phyloP scores from a whole-genome alignment of 306 rosid genomes.

The Quercus parvula region DNA sequence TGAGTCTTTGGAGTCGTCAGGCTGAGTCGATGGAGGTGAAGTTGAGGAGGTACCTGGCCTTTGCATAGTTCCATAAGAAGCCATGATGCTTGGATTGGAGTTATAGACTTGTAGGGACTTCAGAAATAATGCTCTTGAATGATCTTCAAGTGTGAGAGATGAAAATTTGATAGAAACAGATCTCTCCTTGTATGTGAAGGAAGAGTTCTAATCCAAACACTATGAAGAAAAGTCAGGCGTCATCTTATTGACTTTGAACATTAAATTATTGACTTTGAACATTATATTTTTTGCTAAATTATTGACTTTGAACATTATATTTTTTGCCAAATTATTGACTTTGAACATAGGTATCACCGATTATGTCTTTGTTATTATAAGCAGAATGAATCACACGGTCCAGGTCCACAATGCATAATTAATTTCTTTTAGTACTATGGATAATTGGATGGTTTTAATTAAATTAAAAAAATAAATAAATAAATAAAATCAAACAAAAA shows the following conservation, averaged over 20 bases:
- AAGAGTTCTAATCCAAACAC: not conserved
- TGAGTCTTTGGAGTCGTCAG: constrained; percentile 30
- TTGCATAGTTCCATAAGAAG: constrained; percentile 42
- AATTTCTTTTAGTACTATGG: too few relatives aligned
- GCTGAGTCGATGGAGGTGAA: not conserved
- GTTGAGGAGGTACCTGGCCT: constrained; percentile 36
- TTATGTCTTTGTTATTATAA: too few relatives aligned
- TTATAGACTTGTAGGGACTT: not conserved
- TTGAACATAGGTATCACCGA: not conserved
- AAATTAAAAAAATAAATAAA: too few relatives aligned
- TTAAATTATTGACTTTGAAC: too few relatives aligned
- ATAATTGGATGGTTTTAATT: too few relatives aligned
- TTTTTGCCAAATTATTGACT: not conserved
- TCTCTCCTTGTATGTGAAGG: not conserved
- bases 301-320: too few relatives aligned
- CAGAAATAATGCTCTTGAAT: not conserved
- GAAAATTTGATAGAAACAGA: not conserved
- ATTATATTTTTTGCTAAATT: too few relatives aligned
- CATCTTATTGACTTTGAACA: not conserved
- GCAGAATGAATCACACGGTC: too few relatives aligned
- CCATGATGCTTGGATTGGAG: constrained; percentile 24
- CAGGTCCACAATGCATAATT: too few relatives aligned
- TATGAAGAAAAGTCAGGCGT: not conserved
- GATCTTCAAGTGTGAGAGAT: not conserved
- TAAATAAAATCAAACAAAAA: not conserved